phyloP scores from a whole-genome alignment of 2,329 filamentous ascomycete genomes.

The Fusarium virguliforme region DNA sequence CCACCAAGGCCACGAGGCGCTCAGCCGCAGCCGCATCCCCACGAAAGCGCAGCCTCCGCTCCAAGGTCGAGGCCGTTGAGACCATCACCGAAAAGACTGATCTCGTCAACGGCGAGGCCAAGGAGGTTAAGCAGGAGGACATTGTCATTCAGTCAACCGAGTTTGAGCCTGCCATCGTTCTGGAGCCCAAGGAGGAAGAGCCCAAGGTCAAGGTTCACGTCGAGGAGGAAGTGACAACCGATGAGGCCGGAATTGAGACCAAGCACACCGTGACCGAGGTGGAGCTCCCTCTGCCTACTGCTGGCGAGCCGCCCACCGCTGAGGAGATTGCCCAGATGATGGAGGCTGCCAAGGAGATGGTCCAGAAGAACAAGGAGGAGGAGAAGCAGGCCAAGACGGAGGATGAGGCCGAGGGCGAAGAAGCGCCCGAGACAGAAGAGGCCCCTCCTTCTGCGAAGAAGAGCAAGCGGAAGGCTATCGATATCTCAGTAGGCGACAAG shows the following conservation, averaged over 20 bases:
- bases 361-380: conserved; percentile 74
- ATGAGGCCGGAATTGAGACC: conserved; percentile 73
- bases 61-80: conserved; percentile 60
- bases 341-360: conserved; percentile 89
- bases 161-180: conserved; percentile 64
- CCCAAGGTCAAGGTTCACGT: conserved; percentile 79
- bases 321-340: conserved; percentile 89
- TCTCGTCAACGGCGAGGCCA: conserved; percentile 53
- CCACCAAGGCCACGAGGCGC: conserved; percentile 66
- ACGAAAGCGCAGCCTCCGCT: conserved; percentile 67
- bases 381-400: conserved; percentile 57
- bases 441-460: conserved; percentile 64
- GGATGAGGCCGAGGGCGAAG: conserved; percentile 60
- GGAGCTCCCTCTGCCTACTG: conserved; percentile 75
- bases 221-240: conserved; percentile 73
- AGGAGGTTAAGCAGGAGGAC: conserved; percentile 54
- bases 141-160: conserved; percentile 64
- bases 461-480: conserved; percentile 82
- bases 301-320: conserved; percentile 78
- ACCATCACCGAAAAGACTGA: conserved; percentile 50
- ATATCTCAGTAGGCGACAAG: conserved; percentile 78
- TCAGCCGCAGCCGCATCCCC: conserved; percentile 66
- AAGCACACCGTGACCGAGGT: conserved; percentile 82
- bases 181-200: conserved; percentile 71
- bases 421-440: conserved; percentile 57